Base-by-base conservation (phyloP, 2,329 filamentous ascomycete species). In the Fusarium subglutinans region DNA sequence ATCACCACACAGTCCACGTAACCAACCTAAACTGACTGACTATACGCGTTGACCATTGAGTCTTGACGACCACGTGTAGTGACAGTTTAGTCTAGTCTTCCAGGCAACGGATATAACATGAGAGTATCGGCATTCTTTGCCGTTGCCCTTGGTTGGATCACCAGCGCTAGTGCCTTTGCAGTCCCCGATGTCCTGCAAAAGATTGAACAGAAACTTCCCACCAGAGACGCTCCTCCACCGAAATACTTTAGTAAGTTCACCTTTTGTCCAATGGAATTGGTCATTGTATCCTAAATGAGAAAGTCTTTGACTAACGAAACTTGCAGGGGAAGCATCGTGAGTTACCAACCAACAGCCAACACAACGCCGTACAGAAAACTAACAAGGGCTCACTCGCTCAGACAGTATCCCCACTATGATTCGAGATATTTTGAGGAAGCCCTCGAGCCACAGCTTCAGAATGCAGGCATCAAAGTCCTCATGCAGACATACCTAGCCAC, bases 401-500 rank as follows among this genome's bases (percentile, higher is more conserved):
- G 79, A 55, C 38, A 60, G 35, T 45, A 76, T 50, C 63, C 69
- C 20, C 81, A 83, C 63, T 85, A 85, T 70, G 83, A 85, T 58
- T 57, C 59, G 8, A 81, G 83, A 20, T 88, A 86, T 68, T 81
- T 82, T 51, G 77, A 79, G 20, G 75, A 80, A 28, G 73, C 80
- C n/a, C 81, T 88, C 26, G 79, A 80, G 8, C 83, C 93, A 75
- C 86, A 88, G 38, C 87, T 90, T 61, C 88, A 92, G 76, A 86
- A 86, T 28, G 86, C 90, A 35, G 90, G 89, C 3, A 86, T 95
- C 66, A 87, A 86, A 57, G 87, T 91, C 73, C 89, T 96, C 76
- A 87, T 94, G 59, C 89, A 91, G 76, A 91, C 93, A 35, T 96
- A 95, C 80, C 85, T 96, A 54, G 84, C 88, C 47, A 93, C 91